Base-by-base conservation (phyloP, 2,329 filamentous ascomycete genomes). In the Microascus cirrosus region DNA sequence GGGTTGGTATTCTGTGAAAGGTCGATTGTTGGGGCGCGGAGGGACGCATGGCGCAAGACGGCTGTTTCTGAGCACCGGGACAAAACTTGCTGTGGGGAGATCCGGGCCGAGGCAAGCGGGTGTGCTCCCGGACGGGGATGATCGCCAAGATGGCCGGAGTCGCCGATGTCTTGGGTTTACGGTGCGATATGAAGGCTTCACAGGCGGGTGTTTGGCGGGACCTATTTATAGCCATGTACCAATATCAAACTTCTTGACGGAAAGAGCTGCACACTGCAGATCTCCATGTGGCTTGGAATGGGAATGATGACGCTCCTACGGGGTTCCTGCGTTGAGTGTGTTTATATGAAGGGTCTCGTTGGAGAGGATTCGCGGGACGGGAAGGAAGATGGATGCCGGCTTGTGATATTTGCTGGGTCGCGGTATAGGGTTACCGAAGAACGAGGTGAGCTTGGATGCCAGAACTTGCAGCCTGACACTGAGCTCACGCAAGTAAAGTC, bases 1-100 rank as follows among this genome's bases (percentile, higher is more conserved):
- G 34, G 63, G 50, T 51, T n/a, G 39, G 20, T 28, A 42, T 53
- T 59, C 54, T 55, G 24, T 11, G 48, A 39, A 20, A 20, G 22
- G 45, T 20, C 7, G n/a, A 20, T 11, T 50, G 4, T 13, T 3
- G 18, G 36, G 3, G 36, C 13, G 18, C 18, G 18, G 36, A 13
- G 36, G 36, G 15, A 42, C 4, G 36, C 13, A n/a, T 42, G 18
- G 36, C 36, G 36, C 36, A n/a, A n/a, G 28, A 32, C 28, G 28
- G 28, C 28, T 32, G 28, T 32, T 32, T 32, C 28, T 32, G 28
- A 8, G 28, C 28, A 8, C 55, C 45, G 45, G 55, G 55, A 52
- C 55, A 34, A 56, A 28, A 50, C 55, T 24, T 50, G 39, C 39
- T 28, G 51, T 35, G 28, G 42, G 42, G 45, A 36, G 39, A 34